Evolutionary conservation across 495 filamentous ascomycete genomes (phyloP).

Genomic region (Penicillium subrubescens): DNA sequence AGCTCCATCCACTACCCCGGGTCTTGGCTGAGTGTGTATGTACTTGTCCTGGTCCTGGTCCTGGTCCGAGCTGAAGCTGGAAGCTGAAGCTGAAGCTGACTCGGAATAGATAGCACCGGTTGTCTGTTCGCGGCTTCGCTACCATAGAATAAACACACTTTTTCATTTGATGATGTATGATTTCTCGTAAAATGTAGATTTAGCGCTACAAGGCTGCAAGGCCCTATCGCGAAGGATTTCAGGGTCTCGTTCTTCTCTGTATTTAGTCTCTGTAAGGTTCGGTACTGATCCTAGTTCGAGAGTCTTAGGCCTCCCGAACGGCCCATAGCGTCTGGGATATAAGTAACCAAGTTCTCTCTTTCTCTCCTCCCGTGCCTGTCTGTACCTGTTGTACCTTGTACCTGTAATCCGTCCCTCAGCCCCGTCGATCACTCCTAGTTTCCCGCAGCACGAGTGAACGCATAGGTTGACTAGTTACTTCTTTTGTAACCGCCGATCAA

Average conservation of each 20-base stretch:
- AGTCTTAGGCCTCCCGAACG: background rate
- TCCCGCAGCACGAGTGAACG: background rate
- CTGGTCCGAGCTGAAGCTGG: constrained; percentile 1
- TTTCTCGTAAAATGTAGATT: background rate
- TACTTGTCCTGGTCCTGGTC: background rate
- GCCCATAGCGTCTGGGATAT: background rate
- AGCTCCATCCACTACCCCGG: background rate
- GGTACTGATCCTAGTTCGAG: background rate
- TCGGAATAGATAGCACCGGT: background rate
- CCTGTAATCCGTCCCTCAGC: background rate
- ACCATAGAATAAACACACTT: background rate
- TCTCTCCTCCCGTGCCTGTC: background rate
- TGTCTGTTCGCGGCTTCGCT: constrained; percentile 1
- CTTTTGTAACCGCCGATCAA: background rate
- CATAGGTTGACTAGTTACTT: background rate
- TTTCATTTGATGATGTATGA: background rate
- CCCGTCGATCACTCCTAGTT: background rate
- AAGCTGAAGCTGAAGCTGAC: background rate
- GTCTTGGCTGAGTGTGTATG: background rate
- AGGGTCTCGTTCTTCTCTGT: background rate
- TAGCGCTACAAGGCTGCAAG: background rate
- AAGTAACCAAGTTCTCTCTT: background rate
- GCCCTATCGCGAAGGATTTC: background rate
- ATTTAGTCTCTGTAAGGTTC: background rate
- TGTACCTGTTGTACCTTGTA: background rate